These are phyloP conservation scores for Lolium perenne DNA, from an alignment of 176 grass and related monocot species.

Conservation along the genomic window DNA sequence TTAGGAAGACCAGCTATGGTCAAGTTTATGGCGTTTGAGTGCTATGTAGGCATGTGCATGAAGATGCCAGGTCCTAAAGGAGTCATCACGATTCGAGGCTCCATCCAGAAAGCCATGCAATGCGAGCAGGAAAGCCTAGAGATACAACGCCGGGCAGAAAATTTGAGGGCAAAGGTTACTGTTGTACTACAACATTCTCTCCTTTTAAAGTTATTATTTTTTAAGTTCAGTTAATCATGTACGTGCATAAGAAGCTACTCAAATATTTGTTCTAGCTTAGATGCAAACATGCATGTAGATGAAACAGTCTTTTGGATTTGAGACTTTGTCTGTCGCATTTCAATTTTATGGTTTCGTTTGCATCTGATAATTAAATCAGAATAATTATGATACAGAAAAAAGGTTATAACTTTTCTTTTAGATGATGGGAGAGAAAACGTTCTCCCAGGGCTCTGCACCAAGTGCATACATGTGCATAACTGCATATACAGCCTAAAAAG, in stretches of 20 bases:
- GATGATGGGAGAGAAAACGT: too few relatives aligned
- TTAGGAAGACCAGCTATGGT: neutral
- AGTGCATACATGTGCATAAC: too few relatives aligned
- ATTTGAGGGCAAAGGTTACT: neutral
- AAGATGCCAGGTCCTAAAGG: neutral
- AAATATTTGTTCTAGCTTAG: neutral
- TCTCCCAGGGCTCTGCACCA: too few relatives aligned
- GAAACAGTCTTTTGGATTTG: neutral
- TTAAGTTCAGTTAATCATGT: neutral
- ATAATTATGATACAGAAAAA: too few relatives aligned
- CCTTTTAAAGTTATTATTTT: neutral
- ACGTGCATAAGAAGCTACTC: neutral
- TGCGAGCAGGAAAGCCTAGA: neutral
- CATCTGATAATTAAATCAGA: too few relatives aligned
- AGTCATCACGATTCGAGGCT: neutral
- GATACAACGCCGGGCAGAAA: neutral
- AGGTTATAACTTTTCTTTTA: too few relatives aligned
- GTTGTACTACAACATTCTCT: neutral
- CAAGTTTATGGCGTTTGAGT: neutral
- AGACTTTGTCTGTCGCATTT: too few relatives aligned
- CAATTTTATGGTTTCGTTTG: too few relatives aligned
- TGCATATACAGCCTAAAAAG: too few relatives aligned
- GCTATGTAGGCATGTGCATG: neutral
- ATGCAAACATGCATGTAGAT: neutral
- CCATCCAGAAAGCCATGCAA: neutral